Evolutionary conservation across 306 rosid species (phyloP), one percentile per base, ranked within the genome.

Genomic region (Begonia peltatifolia): DNA sequence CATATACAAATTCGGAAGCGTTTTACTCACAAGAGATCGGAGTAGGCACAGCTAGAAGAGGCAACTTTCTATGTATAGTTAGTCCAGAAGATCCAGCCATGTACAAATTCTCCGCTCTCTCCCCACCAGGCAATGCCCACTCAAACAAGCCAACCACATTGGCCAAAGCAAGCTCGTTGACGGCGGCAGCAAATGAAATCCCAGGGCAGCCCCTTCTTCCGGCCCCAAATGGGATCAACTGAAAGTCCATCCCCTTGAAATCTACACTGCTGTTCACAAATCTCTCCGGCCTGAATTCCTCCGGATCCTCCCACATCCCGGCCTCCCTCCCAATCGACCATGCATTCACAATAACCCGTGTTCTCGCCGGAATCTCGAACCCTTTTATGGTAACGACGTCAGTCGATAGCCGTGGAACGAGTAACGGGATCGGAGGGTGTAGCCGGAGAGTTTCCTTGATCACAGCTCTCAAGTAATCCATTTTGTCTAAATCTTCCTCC

Each of bases 291-390:
- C 54, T 5, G 14, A 73, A 73, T 41, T 70, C 67, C 17, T 70
- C 62, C 2, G 77, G 70, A 6, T 63, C 11, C 10, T 67, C 65
- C 72, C 79, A 73, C 2, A 23, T 12, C 5, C 1, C 3, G 0
- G 65, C 56, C 38, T 77, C 79, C 48, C 79, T 70, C 49, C 63
- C 70, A 9, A 70, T 75, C 4, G 59, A 63, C 80, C 73, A 59
- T 3, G 65, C 65, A 50, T 75, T 70, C 22, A 60, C n/a, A 1
- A 50, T 6, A 3, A 61, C 57, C 6, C 9, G 46, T 43, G 67
- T 60, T 22, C 47, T 49, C 5, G 47, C 47, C 2, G 56, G 65
- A 41, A 60, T 41, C 4, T 25, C 42, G 22, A 20, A 67, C 43
- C 67, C 62, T 4, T 51, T 52, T 2, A 67, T 1, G 9, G 55